Evolutionary conservation across 495 filamentous ascomycete genomes (phyloP), one percentile per base, ranked within the genome.

Genomic region (Talaromyces thailandensis): DNA sequence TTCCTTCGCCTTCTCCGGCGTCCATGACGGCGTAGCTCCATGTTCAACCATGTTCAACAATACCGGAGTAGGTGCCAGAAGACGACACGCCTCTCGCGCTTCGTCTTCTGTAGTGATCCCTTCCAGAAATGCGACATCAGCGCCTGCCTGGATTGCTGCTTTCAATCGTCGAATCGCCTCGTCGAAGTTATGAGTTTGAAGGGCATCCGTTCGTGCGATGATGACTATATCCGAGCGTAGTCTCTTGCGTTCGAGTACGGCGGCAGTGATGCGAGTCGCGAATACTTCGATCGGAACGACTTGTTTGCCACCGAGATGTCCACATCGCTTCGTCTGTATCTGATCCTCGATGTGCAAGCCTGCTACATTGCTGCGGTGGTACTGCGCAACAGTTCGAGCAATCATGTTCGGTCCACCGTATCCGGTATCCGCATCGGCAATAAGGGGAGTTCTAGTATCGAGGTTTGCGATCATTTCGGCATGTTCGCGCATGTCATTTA

Each of bases 381-480:
- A 86, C 70, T 82, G 64, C 63, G 81, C 76, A 18, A 86, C 81
- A 1, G 86, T 85, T 40, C 82, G 78, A 16, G 82, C 76, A 24
- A 90, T 81, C 80, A 87, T 87, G 60, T 88, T 76, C 5, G 84
- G 82, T 0, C 82, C 85, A 62, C 85, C 85, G 68, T 83, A 88
- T 40, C 85, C 85, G 26, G 84, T 86, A 71, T 91, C 88, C 29
- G 84, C 86, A 66, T 90, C 88, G 60, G 87, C 86, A 66, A 90
- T 89, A 5, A 90, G 69, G 2, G 86, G 85, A 21, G 77, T 75
- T 32, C 56, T 62, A 0, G 73, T 73, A 11, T 69, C 72, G 28
- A 79, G 70, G 55, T 77, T 77, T 2, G 72, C 69, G 45, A 79
- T 66, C 72, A 74, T 79, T 52, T 76, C 74, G 24, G 75, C 76